Percentiles rank a stretch among this genome's conserved stretches.
Conservation (phyloP, 2,329 filamentous ascomycete species). For the Nothomitra cinnamomea region DNA sequence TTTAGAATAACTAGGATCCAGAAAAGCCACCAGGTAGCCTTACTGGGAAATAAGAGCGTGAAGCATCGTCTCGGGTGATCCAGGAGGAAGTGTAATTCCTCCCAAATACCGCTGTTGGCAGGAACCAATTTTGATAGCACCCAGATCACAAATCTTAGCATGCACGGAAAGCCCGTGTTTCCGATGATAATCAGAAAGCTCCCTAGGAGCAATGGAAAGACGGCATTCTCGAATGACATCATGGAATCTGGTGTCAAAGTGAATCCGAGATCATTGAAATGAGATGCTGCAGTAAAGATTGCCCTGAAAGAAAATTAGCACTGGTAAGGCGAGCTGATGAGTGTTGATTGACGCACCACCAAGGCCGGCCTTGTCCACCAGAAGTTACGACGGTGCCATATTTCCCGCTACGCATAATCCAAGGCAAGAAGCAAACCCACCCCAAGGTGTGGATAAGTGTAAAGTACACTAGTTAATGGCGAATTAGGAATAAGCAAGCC, state of each 20-base stretch:
- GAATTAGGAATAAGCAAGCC: neutral
- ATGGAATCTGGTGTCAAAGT: conserved; percentile 89
- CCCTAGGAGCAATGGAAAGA: conserved; percentile 59
- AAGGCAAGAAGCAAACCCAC: conserved; percentile 57
- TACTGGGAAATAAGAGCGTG: conserved; percentile 77
- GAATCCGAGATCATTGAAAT: conserved; percentile 92
- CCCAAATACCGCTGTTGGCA: conserved; percentile 54
- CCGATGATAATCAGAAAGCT: conserved; percentile 83
- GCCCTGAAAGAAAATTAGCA: conserved; percentile 27
- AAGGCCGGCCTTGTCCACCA: conserved; percentile 47
- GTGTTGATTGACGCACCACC: conserved; percentile 43
- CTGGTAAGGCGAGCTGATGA: conserved; percentile 2
- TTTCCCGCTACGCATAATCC: conserved; percentile 48
- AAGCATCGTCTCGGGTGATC: conserved; percentile 95
- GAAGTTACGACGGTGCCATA: conserved; percentile 50
- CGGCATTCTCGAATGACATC: conserved; percentile 65
- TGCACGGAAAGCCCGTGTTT: conserved; percentile 88
- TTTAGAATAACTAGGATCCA: conserved; percentile 71
- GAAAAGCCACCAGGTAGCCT: conserved; percentile 92
- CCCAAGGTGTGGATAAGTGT: conserved; percentile 68
- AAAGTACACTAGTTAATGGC: conserved; percentile 42
- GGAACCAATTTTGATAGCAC: conserved; percentile 49
- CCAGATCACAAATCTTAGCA: conserved; percentile 92
- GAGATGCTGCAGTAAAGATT: conserved; percentile 71
- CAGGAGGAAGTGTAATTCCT: conserved; percentile 77